Evolutionary conservation across 2,329 filamentous ascomycete genomes (phyloP), one percentile per base, ranked within the genome.

Genomic region (Capronia coronata): DNA sequence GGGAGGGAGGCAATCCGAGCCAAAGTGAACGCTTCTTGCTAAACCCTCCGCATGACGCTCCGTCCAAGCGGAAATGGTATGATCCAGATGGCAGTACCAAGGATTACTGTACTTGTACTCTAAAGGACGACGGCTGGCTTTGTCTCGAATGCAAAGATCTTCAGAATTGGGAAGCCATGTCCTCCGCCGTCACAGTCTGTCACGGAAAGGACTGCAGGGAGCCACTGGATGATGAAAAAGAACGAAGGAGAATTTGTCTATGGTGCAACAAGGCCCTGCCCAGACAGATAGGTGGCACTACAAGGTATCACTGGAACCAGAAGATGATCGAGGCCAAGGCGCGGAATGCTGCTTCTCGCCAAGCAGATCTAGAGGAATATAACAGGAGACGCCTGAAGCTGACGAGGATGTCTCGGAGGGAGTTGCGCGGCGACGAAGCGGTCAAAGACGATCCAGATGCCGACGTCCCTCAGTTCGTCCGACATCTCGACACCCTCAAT

Each of bases 251-350:
- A 27, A 59, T 65, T 16, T 65, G 63, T 51, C 52, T 65, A 2
- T 65, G 63, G 63, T 65, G 63, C 43, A 51, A 62, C 50, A 56
- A 61, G 43, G 57, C 59, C 11, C 44, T 62, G 3, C 54, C 57
- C n/a, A 34, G 56, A 21, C 56, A 56, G 18, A 46, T 58, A 23
- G 58, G 53, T 13, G 52, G 57, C 11, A 57, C 59, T 22, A 54
- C 55, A 16, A 49, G 59, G 14, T 41, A 55, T 29, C 49, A 57
- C 32, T 62, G 56, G 55, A 59, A 58, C 25, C 53, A 57, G 32
- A 58, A 55, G 43, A 52, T 58, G 43, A 32, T 62, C 22, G 59
- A 59, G 27, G 55, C 55, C 6, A 49, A 57, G 21, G 54, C 52
- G 13, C 49, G 55, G 11, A 53, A 54, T n/a, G 52, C 50, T 13